Evolutionary conservation across 1,284 basidiomycete genomes (phyloP).

Genomic region (Mycena citricolor): DNA sequence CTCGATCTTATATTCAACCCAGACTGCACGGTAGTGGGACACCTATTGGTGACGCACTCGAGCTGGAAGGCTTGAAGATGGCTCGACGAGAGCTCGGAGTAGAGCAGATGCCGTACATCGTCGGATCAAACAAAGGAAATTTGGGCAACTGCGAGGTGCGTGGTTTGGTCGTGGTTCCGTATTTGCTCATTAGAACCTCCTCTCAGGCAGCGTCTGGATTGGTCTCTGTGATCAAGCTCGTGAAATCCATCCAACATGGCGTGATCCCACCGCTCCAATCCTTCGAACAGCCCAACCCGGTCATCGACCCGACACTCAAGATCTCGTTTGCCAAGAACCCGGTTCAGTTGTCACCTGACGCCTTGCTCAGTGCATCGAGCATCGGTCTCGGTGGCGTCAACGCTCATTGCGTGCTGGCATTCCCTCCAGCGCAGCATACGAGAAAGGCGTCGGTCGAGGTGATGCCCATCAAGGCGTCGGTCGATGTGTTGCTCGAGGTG

Average conservation of each 20-base stretch:
- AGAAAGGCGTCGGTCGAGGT: no score
- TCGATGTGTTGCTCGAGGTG: no score
- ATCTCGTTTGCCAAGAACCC: not conserved
- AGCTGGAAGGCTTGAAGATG: not conserved
- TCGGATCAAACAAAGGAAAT: slow-evolving; percentile 1
- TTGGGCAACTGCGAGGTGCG: not conserved
- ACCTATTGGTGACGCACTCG: not conserved
- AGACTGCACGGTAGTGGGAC: slow-evolving; percentile 3
- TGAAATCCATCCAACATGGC: slow-evolving; percentile 1
- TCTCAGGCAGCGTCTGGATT: not conserved
- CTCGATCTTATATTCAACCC: not conserved
- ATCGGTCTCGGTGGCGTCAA: slow-evolving; percentile 1
- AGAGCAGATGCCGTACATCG: not conserved
- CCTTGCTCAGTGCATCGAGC: not conserved
- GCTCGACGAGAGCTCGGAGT: not conserved
- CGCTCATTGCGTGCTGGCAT: not conserved
- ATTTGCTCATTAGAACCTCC: not conserved
- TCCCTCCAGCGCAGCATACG: no score
- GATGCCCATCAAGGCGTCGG: no score
- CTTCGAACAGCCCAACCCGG: not conserved
- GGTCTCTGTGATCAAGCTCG: not conserved
- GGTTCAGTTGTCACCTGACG: not conserved
- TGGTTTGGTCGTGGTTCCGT: not conserved
- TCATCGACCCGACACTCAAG: not conserved
- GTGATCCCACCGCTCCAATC: not conserved